Conservation (phyloP, 2,329 filamentous ascomycete species). For the Aspergillus udagawae region DNA sequence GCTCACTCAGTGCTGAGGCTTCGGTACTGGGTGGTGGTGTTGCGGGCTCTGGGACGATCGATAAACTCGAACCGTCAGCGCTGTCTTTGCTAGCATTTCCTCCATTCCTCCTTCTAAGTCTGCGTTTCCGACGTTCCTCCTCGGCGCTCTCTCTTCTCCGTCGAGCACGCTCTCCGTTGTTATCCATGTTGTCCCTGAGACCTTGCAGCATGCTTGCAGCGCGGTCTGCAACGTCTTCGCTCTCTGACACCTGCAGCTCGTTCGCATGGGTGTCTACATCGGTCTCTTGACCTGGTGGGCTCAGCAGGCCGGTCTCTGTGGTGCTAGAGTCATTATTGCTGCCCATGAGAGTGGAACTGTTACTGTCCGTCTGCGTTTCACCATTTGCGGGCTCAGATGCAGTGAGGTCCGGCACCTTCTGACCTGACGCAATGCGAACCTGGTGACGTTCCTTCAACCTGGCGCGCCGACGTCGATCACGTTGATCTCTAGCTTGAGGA, state of each 20-base stretch:
- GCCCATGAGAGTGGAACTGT: not conserved
- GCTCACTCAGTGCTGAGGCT: conserved; percentile 16
- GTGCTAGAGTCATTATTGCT: conserved; percentile 1
- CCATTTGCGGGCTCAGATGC: conserved; percentile 57
- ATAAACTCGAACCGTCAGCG: conserved; percentile 27
- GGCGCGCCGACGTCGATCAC: conserved; percentile 81
- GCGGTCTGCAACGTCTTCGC: conserved; percentile 76
- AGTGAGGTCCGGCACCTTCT: conserved; percentile 70
- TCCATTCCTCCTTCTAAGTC: conserved; percentile 63
- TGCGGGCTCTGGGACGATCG: conserved; percentile 29
- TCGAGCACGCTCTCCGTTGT: conserved; percentile 53
- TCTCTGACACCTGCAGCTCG: conserved; percentile 43
- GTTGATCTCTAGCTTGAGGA: conserved; percentile 81
- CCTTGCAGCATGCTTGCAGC: conserved; percentile 81
- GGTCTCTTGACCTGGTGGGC: conserved; percentile 42
- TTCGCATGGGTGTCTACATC: conserved; percentile 32
- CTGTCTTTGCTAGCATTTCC: conserved; percentile 35
- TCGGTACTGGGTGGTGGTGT: conserved; percentile 28
- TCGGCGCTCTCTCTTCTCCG: conserved; percentile 71
- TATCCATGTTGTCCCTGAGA: conserved; percentile 62
- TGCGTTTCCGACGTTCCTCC: conserved; percentile 66
- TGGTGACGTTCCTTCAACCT: conserved; percentile 87
- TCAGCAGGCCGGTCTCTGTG: conserved; percentile 42
- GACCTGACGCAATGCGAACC: conserved; percentile 82
- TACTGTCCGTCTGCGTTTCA: conserved; percentile 47